Evolutionary conservation across 78 protist genomes (phyloP).

Genomic region (Speleostelium caveatum): DNA sequence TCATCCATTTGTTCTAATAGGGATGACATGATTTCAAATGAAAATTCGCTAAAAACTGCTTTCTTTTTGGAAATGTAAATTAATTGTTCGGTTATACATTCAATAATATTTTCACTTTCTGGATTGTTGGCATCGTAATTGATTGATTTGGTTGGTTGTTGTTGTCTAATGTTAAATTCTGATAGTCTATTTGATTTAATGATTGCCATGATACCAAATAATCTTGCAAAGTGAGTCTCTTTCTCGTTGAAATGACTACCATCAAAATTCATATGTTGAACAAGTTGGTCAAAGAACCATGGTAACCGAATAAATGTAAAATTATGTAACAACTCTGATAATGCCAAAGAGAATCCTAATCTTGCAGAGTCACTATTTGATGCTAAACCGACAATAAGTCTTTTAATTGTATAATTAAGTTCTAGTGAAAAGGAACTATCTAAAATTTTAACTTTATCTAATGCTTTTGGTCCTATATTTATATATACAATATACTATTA

Average conservation of each 20-base stretch:
- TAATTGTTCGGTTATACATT: conserved; percentile 45
- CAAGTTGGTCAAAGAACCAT: conserved; percentile 39
- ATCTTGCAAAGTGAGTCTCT: conserved; percentile 55
- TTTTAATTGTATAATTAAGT: conserved; percentile 49
- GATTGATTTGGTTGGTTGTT: conserved; percentile 53
- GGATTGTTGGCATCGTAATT: conserved; percentile 50
- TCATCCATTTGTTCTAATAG: conserved; percentile 16
- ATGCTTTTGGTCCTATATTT: conserved; percentile 42
- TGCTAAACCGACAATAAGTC: conserved; percentile 60
- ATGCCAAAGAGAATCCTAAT: conserved; percentile 61
- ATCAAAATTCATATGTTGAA: conserved; percentile 24
- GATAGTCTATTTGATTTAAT: conserved; percentile 22
- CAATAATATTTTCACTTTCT: conserved; percentile 37
- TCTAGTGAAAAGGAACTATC: conserved; percentile 39
- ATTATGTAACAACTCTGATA: conserved; percentile 35
- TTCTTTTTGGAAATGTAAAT: conserved; percentile 55
- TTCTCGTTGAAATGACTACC: conserved; percentile 31
- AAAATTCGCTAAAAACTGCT: conserved; percentile 22
- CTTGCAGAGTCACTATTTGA: conserved; percentile 44
- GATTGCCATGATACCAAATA: conserved; percentile 69
- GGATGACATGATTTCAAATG: conserved; percentile 35
- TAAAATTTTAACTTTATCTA: conserved; percentile 20
- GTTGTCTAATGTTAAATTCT: not conserved
- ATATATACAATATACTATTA: not conserved
- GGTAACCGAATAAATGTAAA: conserved; percentile 9